phyloP scores from a whole-genome alignment of 1,284 basidiomycete species.

The Puccinia sorghi region DNA sequence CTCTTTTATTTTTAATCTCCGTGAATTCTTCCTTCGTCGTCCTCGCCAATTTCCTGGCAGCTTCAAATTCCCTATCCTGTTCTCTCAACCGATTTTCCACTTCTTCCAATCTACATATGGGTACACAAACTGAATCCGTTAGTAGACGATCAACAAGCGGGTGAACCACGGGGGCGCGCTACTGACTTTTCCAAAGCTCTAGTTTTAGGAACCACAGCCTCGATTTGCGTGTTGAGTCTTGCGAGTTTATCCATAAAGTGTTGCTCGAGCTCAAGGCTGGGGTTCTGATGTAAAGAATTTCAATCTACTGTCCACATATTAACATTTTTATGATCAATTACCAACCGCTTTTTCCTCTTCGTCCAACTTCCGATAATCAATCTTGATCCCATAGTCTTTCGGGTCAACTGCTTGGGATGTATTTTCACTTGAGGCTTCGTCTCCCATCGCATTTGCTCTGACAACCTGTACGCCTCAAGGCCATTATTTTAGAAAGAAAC shows the following conservation, averaged over 20 bases:
- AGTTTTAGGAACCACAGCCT: constrained; percentile 92
- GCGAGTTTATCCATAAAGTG: constrained; percentile 76
- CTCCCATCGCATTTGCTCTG: constrained; percentile 65
- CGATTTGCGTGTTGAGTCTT: constrained; percentile 78
- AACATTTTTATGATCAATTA: too few relatives aligned
- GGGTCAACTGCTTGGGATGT: constrained; percentile 71
- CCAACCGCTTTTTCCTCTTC: constrained; percentile 78
- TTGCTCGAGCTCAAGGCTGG: constrained; percentile 68
- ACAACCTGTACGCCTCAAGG: constrained; percentile 11
- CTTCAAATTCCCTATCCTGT: constrained; percentile 65
- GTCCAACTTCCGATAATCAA: constrained; percentile 75
- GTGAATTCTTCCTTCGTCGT: constrained; percentile 85
- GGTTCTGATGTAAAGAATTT: constrained; percentile 64
- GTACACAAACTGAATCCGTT: neutral
- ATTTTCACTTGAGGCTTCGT: constrained; percentile 71
- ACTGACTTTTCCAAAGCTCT: constrained; percentile 83
- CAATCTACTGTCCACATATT: too few relatives aligned
- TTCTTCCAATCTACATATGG: constrained; percentile 81
- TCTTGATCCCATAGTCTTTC: constrained; percentile 83
- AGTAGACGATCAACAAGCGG: neutral
- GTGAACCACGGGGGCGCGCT: neutral
- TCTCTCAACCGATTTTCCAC: constrained; percentile 69
- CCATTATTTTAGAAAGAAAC: too few relatives aligned
- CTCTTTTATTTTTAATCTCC: constrained; percentile 77
- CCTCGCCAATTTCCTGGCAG: constrained; percentile 74